phyloP scores from a whole-genome alignment of 768 basidiomycete species.

The Amanita brunnescens region DNA sequence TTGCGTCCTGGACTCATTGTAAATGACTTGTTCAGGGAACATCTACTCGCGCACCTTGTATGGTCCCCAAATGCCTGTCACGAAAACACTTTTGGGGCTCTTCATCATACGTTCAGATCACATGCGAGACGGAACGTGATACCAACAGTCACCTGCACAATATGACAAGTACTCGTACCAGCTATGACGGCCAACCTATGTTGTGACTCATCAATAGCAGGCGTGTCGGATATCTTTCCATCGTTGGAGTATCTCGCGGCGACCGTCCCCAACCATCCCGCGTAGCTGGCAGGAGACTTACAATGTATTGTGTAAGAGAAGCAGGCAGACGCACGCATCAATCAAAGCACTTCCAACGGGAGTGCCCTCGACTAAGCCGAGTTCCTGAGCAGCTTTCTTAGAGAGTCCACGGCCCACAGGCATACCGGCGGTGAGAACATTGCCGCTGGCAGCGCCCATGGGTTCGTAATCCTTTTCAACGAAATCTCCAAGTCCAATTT shows the following conservation, averaged over 20 bases:
- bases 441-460: constrained; percentile 58
- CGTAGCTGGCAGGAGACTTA: constrained; percentile 72
- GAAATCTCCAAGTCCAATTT: constrained; percentile 73
- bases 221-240: constrained; percentile 41
- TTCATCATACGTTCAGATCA: constrained; percentile 17
- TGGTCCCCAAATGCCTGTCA: constrained; percentile 89
- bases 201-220: constrained; percentile 65
- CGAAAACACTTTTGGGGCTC: constrained; percentile 79
- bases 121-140: neutral
- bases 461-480: constrained; percentile 62
- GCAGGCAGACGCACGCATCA: constrained; percentile 61
- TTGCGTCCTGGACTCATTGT: constrained; percentile 58
- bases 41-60: constrained; percentile 44
- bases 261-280: constrained; percentile 96
- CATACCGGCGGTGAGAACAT: constrained; percentile 72
- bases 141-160: constrained; percentile 60
- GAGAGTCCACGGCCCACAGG: constrained; percentile 83
- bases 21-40: neutral
- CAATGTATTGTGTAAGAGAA: constrained; percentile 1
- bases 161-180: constrained; percentile 93
- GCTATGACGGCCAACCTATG: constrained; percentile 88
- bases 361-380: constrained; percentile 80
- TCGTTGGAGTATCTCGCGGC: constrained; percentile 63
- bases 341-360: constrained; percentile 93
- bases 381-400: constrained; percentile 68